Evolutionary conservation across 2,329 filamentous ascomycete species (phyloP), one percentile per base, ranked within the genome.

Genomic region (Proliferodiscus dingleyae): DNA sequence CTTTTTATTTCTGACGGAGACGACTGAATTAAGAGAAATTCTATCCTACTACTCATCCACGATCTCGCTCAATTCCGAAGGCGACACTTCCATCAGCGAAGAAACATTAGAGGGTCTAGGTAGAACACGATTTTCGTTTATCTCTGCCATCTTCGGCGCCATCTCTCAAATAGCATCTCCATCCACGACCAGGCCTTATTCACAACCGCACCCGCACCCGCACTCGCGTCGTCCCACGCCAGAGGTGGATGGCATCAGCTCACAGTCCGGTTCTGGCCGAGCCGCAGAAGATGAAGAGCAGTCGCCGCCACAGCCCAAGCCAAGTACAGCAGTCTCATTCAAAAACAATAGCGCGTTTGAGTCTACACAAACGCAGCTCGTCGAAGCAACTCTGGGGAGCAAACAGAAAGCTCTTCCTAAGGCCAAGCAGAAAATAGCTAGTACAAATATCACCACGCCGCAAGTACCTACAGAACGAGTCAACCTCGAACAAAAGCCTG

Each of bases 31-130:
- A 36, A 81, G 83, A 62, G 83, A 87, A 43, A 86, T 96, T 45
- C 74, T 96, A 58, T 90, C 88, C 41, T 97, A 94, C 69, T 98
- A 95, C 68, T 84, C 87, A 47, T 85, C 89, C 39, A 87, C 91
- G 57, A 83, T 94, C 63, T 89, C 87, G 67, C 75, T 98, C 64
- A 95, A 88, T 61, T 76, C 89, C 50, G 93, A 98, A 75, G 93
- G 93, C 66, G 93, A 97, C 71, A 93, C 93, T 57, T 77, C 87
- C 61, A 83, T 97, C 61, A 88, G 84, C 72, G 90, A 95, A 71
- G 89, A 95, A 66, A 85, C 84, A 64, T 79, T 95, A 63, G 81
- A 95, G 76, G 87, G 90, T 71, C 75, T 95, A 90, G 91, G 91
- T 95, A 96, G 77, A 80, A 76, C 75, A 66, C 81, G 79, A 71